A percentile compares a stretch with the other conserved stretches of the same genome.
These are phyloP conservation scores for Mortierella hygrophila DNA, from an alignment of 192 early-diverging fungal species.

Conservation along the genomic window DNA sequence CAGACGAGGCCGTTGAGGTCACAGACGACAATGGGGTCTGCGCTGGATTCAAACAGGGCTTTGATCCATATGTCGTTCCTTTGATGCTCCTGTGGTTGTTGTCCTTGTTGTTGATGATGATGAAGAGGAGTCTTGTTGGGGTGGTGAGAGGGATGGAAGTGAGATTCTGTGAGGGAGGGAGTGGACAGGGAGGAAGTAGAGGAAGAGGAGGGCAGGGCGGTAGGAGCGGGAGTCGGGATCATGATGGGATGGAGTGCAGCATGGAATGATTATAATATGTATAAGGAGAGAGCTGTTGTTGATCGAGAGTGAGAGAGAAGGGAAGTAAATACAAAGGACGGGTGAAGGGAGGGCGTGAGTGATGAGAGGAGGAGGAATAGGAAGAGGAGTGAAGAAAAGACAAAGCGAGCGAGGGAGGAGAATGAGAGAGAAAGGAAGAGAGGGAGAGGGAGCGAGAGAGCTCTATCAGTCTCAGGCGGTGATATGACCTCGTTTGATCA, in stretches of 20 bases:
- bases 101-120: background rate
- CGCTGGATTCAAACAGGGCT: slow-evolving; percentile 26
- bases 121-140: background rate
- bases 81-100: background rate
- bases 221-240: slow-evolving; percentile 4
- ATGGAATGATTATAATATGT: background rate
- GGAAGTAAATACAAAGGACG: background rate
- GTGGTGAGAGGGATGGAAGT: slow-evolving; percentile 10
- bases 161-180: background rate
- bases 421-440: background rate
- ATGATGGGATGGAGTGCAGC: slow-evolving; percentile 12
- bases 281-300: background rate
- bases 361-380: background rate
- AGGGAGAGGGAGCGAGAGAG: background rate
- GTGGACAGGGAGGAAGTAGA: background rate
- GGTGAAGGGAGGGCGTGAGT: background rate
- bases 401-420: background rate
- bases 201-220: background rate
- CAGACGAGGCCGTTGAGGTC: slow-evolving; percentile 41
- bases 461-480: no score
- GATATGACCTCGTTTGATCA: no score
- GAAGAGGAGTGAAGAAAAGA: background rate
- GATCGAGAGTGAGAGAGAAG: background rate
- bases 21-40: slow-evolving; percentile 46
- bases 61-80: slow-evolving; percentile 32